Evolutionary conservation across 2,329 filamentous ascomycete genomes (phyloP).

Genomic region (Phialophora expanda): DNA sequence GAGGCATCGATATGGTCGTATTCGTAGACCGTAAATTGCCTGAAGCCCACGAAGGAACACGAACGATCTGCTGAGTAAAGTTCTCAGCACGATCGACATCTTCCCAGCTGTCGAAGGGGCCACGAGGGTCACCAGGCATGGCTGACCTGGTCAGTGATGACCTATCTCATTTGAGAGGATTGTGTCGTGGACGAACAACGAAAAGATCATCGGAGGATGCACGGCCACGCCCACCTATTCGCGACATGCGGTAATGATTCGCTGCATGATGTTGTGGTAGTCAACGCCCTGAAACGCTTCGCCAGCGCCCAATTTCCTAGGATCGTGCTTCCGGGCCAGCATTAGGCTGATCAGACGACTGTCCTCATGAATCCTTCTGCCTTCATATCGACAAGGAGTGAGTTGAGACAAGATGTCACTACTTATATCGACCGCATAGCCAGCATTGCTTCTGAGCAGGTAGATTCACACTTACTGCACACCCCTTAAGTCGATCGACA

Average conservation of each 20-base stretch:
- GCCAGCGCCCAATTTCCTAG: not conserved
- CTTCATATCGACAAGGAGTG: not conserved
- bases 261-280: not conserved
- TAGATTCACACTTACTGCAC: not conserved
- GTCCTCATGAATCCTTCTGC: not conserved
- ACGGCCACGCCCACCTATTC: not conserved
- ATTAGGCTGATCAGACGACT: not conserved
- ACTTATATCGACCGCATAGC: not conserved
- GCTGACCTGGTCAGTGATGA: not conserved
- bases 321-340: not conserved
- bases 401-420: not conserved
- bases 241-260: not conserved
- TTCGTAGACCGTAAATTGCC: too few species aligned
- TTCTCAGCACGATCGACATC: not conserved
- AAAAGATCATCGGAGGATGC: conserved; percentile 4
- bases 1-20: not conserved
- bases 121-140: too few species aligned
- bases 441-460: not conserved
- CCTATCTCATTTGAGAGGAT: not conserved
- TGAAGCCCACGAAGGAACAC: not conserved
- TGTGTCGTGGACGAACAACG: not conserved
- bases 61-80: not conserved
- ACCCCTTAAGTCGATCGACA: not conserved
- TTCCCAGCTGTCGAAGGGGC: not conserved
- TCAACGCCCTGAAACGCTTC: not conserved